These are phyloP conservation scores for Colletotrichum spinosum DNA, from an alignment of 2,329 filamentous ascomycete species.

Conservation along the genomic window DNA sequence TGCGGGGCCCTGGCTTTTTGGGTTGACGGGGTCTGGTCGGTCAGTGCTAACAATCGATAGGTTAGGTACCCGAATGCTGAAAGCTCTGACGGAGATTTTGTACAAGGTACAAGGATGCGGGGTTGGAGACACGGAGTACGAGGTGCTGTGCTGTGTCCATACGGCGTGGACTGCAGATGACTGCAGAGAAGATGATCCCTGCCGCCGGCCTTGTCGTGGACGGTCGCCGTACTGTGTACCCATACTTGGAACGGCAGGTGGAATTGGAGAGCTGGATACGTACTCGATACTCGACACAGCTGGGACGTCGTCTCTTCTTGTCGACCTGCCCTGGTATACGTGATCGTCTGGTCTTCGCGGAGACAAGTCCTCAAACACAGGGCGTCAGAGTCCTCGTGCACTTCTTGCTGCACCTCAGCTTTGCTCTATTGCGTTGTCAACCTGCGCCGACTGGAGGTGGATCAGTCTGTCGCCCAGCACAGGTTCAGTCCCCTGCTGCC, in stretches of 20 bases:
- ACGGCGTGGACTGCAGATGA: too few relatives aligned
- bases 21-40: too few relatives aligned
- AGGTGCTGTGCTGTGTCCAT: too few relatives aligned
- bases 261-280: constrained; percentile 2
- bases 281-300: constrained; percentile 1
- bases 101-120: background rate
- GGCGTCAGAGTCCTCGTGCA: constrained; percentile 23
- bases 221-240: background rate
- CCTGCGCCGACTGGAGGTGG: too few relatives aligned
- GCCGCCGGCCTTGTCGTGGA: background rate
- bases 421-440: too few relatives aligned
- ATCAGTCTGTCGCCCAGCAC: too few relatives aligned
- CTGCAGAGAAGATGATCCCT: background rate
- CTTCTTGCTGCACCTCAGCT: background rate
- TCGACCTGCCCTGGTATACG: constrained; percentile 1
- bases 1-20: too few relatives aligned
- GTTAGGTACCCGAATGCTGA: background rate
- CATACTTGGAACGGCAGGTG: constrained; percentile 8
- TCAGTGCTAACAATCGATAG: background rate
- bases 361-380: constrained; percentile 22
- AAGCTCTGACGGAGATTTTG: constrained; percentile 5
- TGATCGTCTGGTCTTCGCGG: constrained; percentile 19
- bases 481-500: background rate
- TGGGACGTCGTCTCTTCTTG: constrained; percentile 15
- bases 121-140: too few relatives aligned